These are phyloP conservation scores for Pythium plurisporium DNA, from an alignment of 352 stramenopile genomes.

Conservation along the genomic window DNA sequence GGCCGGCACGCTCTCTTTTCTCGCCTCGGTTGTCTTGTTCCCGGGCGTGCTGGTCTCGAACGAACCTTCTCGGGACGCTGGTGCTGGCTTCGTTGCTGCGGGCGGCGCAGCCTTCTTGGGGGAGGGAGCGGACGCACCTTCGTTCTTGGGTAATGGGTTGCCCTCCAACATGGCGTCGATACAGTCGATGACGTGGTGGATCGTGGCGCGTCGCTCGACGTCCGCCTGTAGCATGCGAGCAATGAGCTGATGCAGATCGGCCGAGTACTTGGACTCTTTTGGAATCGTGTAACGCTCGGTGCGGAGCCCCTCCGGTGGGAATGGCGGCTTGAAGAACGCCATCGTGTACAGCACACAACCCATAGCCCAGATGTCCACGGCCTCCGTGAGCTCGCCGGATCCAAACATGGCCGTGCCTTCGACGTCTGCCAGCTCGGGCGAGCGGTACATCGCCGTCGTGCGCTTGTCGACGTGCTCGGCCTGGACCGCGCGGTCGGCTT, in stretches of 20 bases:
- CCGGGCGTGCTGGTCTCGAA: conserved; percentile 8
- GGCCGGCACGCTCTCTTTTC: conserved; percentile 43
- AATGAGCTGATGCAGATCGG: conserved; percentile 85
- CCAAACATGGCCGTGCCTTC: conserved; percentile 90
- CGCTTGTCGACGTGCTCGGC: conserved; percentile 95
- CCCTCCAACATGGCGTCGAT: conserved; percentile 59
- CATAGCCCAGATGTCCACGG: conserved; percentile 93
- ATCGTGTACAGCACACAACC: conserved; percentile 96
- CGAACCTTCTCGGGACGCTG: conserved; percentile 20
- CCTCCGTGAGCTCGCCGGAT: conserved; percentile 86
- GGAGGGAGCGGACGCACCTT: neutral
- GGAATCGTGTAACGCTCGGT: conserved; percentile 93
- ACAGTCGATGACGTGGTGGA: conserved; percentile 91
- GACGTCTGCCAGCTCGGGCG: conserved; percentile 96
- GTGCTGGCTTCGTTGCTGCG: neutral
- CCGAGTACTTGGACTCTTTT: conserved; percentile 86
- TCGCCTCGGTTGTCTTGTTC: conserved; percentile 50
- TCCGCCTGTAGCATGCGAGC: conserved; percentile 90
- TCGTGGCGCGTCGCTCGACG: conserved; percentile 86
- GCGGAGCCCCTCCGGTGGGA: conserved; percentile 93
- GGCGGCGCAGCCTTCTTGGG: conserved; percentile 7
- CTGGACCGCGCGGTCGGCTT: conserved; percentile 79
- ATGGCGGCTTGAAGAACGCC: conserved; percentile 95
- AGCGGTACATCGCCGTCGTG: conserved; percentile 97
- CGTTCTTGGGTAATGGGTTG: conserved; percentile 23